A percentile compares a stretch with the other conserved stretches of the same genome.
Conservation (phyloP, 768 basidiomycete genomes). For the Candolleomyces eurysporus region DNA sequence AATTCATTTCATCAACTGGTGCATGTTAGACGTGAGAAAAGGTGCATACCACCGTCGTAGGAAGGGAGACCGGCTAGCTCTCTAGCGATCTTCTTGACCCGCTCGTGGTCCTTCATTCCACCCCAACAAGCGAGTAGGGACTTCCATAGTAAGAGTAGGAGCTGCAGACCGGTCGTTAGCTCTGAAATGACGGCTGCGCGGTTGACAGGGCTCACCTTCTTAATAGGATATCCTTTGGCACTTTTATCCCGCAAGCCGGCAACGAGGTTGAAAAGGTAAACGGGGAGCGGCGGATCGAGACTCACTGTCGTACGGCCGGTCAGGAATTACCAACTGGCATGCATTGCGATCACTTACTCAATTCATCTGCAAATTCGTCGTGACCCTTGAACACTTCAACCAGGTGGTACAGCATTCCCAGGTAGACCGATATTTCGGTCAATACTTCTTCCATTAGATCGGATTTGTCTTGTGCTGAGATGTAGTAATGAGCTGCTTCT, state of each 20-base stretch:
- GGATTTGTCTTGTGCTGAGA: slow-evolving; percentile 65
- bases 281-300: slow-evolving; percentile 89
- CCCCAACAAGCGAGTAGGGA: slow-evolving; percentile 89
- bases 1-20: slow-evolving; percentile 1
- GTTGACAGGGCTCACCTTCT: slow-evolving; percentile 62
- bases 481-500: slow-evolving; percentile 69
- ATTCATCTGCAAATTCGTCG: slow-evolving; percentile 93
- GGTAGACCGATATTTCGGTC: slow-evolving; percentile 89
- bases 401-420: slow-evolving; percentile 93
- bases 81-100: slow-evolving; percentile 81
- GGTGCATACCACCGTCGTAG: slow-evolving; percentile 35
- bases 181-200: not conserved
- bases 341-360: slow-evolving; percentile 61
- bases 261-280: slow-evolving; percentile 90
- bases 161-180: slow-evolving; percentile 39
- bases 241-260: slow-evolving; percentile 89
- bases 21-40: not conserved
- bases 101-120: slow-evolving; percentile 80
- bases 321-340: not conserved
- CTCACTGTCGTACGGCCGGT: slow-evolving; percentile 61
- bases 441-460: slow-evolving; percentile 88
- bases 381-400: slow-evolving; percentile 92
- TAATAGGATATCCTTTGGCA: slow-evolving; percentile 94
- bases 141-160: slow-evolving; percentile 94
- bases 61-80: slow-evolving; percentile 80